A percentile compares a stretch with the other conserved stretches of the same genome.
Conservation (phyloP, 306 rosid species). For the Comarum palustre region DNA sequence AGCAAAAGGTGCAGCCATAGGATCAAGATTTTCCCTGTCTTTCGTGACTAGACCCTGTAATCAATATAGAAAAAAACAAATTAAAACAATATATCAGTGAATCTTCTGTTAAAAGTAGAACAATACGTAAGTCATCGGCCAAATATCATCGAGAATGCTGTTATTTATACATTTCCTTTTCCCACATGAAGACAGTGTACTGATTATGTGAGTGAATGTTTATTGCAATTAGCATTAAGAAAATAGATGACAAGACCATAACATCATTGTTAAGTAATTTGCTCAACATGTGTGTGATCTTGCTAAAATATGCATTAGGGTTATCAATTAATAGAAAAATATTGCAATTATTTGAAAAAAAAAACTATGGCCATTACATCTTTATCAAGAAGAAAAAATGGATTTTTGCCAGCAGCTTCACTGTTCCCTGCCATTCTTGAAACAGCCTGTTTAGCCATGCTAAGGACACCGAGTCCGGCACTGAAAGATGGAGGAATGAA, state of each 20-base stretch:
- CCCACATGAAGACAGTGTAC: neutral
- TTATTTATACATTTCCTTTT: neutral
- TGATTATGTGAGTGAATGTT: neutral
- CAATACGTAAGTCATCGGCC: neutral
- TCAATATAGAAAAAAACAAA: constrained; percentile 15
- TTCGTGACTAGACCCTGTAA: constrained; percentile 91
- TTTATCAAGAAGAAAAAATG: constrained; percentile 77
- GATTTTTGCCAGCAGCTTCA: constrained; percentile 57
- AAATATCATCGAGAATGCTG: neutral
- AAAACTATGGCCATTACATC: constrained; percentile 49
- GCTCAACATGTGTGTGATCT: neutral
- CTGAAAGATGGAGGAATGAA: constrained; percentile 42
- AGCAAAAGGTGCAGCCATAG: constrained; percentile 91
- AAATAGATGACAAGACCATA: constrained; percentile 1
- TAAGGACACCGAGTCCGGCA: constrained; percentile 97
- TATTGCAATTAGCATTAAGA: neutral
- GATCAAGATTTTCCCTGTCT: constrained; percentile 72
- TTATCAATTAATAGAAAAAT: neutral
- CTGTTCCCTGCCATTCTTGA: constrained; percentile 68
- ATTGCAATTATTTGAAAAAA: constrained; percentile 11
- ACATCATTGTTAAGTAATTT: neutral
- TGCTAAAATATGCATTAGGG: constrained; percentile 2
- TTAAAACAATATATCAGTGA: neutral
- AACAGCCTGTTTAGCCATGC: constrained; percentile 76
- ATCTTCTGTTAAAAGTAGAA: neutral